Base-by-base conservation (phyloP, 2,329 filamentous ascomycete genomes). In the Aureobasidium mangrovei region DNA sequence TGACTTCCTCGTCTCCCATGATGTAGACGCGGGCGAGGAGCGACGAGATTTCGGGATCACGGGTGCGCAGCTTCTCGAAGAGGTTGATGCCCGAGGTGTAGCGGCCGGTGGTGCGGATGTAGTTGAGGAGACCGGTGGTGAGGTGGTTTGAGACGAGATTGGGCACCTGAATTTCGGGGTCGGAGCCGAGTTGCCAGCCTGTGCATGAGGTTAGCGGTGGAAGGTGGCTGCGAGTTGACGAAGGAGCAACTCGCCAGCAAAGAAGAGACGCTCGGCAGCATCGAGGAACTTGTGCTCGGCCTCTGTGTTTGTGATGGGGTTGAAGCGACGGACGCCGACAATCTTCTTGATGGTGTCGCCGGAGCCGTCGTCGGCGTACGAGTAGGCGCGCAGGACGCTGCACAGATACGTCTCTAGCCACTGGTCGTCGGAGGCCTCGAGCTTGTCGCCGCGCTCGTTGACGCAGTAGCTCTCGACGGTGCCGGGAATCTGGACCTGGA, bases 351-450 rank as follows among this genome's bases (percentile, higher is more conserved):
- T 95, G 1, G 87, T 87, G 64, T 96, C 91, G 53, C 91, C 91
- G 54, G 87, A 93, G 42, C 91, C 91, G 69, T 96, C 87, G 67
- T 98, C 91, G 47, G 93, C 93, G 67, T 98, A 98, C 0, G 89
- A 91, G 70, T 97, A 98, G 57, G 93, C 91, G 63, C 93, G 81
- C 59, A 98, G 74, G 6, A 98, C 90, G 59, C 87, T 94, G 74
- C 93, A 98, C 2, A 98, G 80, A 65, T 97, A 98, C 46, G 93
- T 97, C 70, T 98, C 93, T 12, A 98, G 78, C 93, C 93, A 98
- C 38, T 98, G 78, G 32, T 91, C 88, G 60, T 98, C 93, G 0
- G 91, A 91, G 10, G 91, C 88, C 61, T 93, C 87, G 60, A 90
- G 83, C 75, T 95, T 95, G 69, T 96, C 91, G 60, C 93, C 93